Percentiles rank a stretch among this genome's conserved stretches.
Conservation (phyloP, 306 rosid genomes). For the Dryas octopetala region DNA sequence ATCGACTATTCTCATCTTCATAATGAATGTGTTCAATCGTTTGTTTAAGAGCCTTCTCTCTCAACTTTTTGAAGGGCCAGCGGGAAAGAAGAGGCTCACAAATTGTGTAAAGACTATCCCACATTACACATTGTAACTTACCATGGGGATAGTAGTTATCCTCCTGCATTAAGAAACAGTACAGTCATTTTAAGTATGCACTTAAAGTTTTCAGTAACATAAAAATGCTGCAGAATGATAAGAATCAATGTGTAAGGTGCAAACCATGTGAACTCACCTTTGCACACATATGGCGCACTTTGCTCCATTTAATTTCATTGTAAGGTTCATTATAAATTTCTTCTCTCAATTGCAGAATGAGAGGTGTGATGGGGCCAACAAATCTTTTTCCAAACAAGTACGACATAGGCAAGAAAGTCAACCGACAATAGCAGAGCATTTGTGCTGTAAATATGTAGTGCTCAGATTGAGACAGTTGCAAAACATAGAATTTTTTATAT, state of each 20-base stretch:
- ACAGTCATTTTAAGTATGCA: background rate
- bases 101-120: slow-evolving; percentile 31
- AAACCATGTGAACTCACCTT: slow-evolving; percentile 23
- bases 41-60: slow-evolving; percentile 26
- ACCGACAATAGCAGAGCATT: slow-evolving; percentile 67
- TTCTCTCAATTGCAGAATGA: slow-evolving; percentile 51
- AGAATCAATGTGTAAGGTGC: background rate
- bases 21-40: slow-evolving; percentile 25
- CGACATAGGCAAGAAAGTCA: slow-evolving; percentile 71
- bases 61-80: slow-evolving; percentile 28
- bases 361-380: slow-evolving; percentile 72
- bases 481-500: background rate
- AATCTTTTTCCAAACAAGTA: slow-evolving; percentile 62
- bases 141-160: slow-evolving; percentile 29
- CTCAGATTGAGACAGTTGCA: background rate
- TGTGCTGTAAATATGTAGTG: slow-evolving; percentile 41
- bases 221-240: background rate
- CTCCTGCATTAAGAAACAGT: slow-evolving; percentile 1
- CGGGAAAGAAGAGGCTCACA: slow-evolving; percentile 28
- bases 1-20: slow-evolving; percentile 31
- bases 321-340: slow-evolving; percentile 51
- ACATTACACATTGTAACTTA: slow-evolving; percentile 13
- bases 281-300: slow-evolving; percentile 58
- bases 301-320: slow-evolving; percentile 50
- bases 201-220: background rate